These are phyloP conservation scores for Solanum sparsipilum DNA, from an alignment of 257 asterid genomes.

Conservation along the genomic window DNA sequence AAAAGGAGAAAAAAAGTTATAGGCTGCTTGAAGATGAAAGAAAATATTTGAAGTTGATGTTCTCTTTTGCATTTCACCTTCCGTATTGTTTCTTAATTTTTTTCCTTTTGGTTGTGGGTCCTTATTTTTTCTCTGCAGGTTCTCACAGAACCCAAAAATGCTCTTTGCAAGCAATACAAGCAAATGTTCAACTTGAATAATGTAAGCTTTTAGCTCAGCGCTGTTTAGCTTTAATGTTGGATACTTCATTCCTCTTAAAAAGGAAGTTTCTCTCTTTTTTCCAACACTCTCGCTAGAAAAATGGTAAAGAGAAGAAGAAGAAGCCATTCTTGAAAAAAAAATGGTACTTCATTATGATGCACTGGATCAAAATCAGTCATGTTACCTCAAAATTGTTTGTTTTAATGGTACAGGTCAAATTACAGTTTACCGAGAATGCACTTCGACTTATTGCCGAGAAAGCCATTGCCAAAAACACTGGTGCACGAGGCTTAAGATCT, in stretches of 20 bases:
- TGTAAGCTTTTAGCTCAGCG: constrained; percentile 30
- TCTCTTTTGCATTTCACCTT: neutral
- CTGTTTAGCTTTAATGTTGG: neutral
- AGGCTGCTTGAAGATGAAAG: neutral
- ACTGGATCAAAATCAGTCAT: neutral
- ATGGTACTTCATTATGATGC: neutral
- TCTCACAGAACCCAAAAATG: constrained; percentile 79
- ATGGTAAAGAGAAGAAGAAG: neutral
- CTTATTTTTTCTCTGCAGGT: constrained; percentile 36
- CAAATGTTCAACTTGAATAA: constrained; percentile 73
- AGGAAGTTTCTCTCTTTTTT: neutral
- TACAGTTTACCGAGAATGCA: constrained; percentile 57
- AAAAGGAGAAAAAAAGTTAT: neutral
- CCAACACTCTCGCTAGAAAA: neutral
- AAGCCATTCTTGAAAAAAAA: neutral
- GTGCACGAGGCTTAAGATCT: constrained; percentile 95
- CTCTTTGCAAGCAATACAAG: constrained; percentile 87
- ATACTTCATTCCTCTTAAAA: neutral
- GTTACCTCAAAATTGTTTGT: neutral
- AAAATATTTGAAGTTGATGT: neutral
- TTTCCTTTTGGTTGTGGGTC: neutral
- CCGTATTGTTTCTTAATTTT: neutral
- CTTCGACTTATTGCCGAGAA: constrained; percentile 65
- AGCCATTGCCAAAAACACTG: constrained; percentile 70
- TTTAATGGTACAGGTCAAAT: constrained; percentile 39